Percentiles rank a stretch among this genome's conserved stretches.
phyloP scores from a whole-genome alignment of 1,284 basidiomycete genomes.

The Mrakiaceae sp. region DNA sequence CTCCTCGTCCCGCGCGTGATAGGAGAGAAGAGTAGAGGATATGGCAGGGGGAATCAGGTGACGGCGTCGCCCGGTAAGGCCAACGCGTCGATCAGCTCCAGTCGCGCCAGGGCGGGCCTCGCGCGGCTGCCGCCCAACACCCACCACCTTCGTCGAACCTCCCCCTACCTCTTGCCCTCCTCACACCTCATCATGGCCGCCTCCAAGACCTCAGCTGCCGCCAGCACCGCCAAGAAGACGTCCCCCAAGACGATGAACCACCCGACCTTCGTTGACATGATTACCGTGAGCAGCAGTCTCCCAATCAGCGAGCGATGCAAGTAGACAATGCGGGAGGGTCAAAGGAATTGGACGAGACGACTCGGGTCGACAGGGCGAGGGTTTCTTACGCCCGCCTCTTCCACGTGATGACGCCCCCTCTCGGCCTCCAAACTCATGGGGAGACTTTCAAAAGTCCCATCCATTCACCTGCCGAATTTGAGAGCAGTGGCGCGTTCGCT shows the following conservation, averaged over 20 bases:
- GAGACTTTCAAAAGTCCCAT: not conserved
- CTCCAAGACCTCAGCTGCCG: constrained; percentile 14
- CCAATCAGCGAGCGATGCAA: too few relatives aligned
- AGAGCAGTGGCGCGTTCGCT: too few relatives aligned
- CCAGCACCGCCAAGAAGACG: constrained; percentile 22
- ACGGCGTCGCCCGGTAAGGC: too few relatives aligned
- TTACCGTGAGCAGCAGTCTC: constrained; percentile 32
- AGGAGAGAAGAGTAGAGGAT: too few relatives aligned
- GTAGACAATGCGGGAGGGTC: too few relatives aligned
- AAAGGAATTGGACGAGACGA: not conserved
- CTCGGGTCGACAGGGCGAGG: not conserved
- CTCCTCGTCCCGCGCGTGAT: too few relatives aligned
- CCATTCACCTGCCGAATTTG: not conserved
- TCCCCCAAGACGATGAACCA: constrained; percentile 30
- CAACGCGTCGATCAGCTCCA: too few relatives aligned
- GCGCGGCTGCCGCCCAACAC: too few relatives aligned
- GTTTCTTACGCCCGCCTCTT: not conserved
- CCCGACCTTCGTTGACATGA: constrained; percentile 37
- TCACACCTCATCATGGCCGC: constrained; percentile 2
- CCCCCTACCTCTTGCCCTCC: too few relatives aligned
- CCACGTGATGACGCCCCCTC: not conserved
- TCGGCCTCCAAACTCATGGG: not conserved
- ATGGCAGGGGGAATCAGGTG: too few relatives aligned
- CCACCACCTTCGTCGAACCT: too few relatives aligned
- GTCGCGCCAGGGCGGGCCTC: too few relatives aligned